phyloP scores from a whole-genome alignment of 2,329 filamentous ascomycete species.

The Alternaria rosae region DNA sequence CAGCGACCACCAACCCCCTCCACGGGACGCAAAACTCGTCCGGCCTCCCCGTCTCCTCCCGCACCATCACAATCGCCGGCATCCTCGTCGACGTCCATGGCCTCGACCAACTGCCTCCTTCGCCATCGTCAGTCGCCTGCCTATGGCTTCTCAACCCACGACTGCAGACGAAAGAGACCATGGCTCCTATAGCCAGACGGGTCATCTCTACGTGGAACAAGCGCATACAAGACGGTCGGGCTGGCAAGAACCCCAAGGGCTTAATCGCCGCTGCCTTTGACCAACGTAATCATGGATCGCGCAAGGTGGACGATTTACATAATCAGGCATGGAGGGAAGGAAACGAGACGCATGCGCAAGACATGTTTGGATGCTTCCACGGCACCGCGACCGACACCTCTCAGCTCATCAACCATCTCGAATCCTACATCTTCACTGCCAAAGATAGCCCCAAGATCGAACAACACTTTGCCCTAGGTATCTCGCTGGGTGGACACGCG shows the following conservation, averaged over 20 bases:
- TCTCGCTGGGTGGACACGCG: constrained; percentile 86
- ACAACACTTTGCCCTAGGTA: constrained; percentile 78
- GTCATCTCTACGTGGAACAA: constrained; percentile 73
- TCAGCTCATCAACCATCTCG: constrained; percentile 77
- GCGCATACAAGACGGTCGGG: constrained; percentile 43
- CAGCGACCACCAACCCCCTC: constrained; percentile 47
- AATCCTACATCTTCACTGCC: constrained; percentile 73
- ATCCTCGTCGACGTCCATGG: constrained; percentile 83
- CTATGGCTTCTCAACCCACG: constrained; percentile 94
- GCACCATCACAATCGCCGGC: constrained; percentile 76
- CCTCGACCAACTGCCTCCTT: constrained; percentile 71
- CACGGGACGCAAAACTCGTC: constrained; percentile 33
- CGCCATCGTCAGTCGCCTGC: constrained; percentile 68
- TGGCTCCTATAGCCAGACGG: constrained; percentile 76
- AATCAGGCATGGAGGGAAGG: constrained; percentile 83
- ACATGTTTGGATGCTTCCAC: constrained; percentile 85
- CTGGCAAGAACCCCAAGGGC: constrained; percentile 55
- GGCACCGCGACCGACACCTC: constrained; percentile 78
- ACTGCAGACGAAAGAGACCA: constrained; percentile 71
- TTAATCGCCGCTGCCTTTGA: constrained; percentile 87
- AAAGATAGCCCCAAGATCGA: constrained; percentile 53
- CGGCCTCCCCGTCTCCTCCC: constrained; percentile 64
- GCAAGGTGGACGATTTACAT: constrained; percentile 69
- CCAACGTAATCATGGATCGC: constrained; percentile 87
- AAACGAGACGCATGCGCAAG: constrained; percentile 82